Base-by-base conservation (phyloP, 495 filamentous ascomycete genomes). In the Penicillium malachiteum region DNA sequence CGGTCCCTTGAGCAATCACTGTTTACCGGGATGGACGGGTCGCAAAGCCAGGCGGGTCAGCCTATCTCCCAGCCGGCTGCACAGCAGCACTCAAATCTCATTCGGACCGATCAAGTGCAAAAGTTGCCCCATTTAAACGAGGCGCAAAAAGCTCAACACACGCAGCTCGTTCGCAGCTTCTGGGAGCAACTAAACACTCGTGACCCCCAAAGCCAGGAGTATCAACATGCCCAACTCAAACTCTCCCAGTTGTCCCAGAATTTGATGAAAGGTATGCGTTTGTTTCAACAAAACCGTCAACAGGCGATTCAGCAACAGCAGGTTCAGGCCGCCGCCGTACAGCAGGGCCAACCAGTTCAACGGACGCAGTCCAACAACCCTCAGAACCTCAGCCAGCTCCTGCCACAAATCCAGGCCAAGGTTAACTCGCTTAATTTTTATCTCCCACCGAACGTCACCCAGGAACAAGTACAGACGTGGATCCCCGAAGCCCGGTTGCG, bases 121-220 rank as follows among this genome's bases (percentile, higher is more conserved):
- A 81, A 79, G 52, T 69, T 82, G 7, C 71, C 72, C 10, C 70
- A 76, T 60, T 73, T 84, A 48, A 72, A 67, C 11, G 79, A 85
- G 4, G 79, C 86, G 11, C 84, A 88, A 50, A 89, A 85, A 59
- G 52, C 61, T 8, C 86, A 88, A 63, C 90, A 91, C 55, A 80
- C 87, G 48, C 69, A 77, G 43, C 78, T 87, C 3, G 78, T 93
- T 11, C 77, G 79, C 14, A 66, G 59, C 12, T 69, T 92, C 9
- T 90, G 86, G 79, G 69, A 76, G 12, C 62, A 76, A 9, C 78
- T 92, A 37, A 85, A 87, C 40, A 80, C 63, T 13, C 77, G 81
- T n/a, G 72, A 80, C 7, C 68, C 75, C 6, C 78, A 83, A 13
- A 81, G 75, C 3, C 52, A 70, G 1, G 82, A 87, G 49, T 84